A percentile compares a stretch with the other conserved stretches of the same genome.
phyloP scores from a whole-genome alignment of 1,284 basidiomycete species.

The Ceratobasidium sp. region DNA sequence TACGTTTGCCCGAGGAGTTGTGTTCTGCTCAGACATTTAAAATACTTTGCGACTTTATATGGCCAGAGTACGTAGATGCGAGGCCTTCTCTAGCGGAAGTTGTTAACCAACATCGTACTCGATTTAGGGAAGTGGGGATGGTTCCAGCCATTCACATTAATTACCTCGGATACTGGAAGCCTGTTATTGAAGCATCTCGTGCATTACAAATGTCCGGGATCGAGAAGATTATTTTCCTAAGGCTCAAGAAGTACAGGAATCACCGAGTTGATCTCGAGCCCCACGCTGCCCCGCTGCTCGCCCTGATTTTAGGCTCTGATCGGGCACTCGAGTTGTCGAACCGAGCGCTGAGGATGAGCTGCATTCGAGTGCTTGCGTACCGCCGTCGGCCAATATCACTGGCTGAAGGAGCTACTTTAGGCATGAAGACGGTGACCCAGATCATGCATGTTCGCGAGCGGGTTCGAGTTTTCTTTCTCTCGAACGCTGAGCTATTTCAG shows the following conservation, averaged over 20 bases:
- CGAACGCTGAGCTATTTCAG: background rate
- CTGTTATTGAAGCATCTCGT: background rate
- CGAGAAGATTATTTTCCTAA: background rate
- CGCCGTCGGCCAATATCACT: background rate
- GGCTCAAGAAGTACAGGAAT: background rate
- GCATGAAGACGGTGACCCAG: background rate
- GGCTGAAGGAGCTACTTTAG: background rate
- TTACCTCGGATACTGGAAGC: background rate
- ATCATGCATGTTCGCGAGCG: background rate
- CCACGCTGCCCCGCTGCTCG: background rate
- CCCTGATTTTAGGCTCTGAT: background rate
- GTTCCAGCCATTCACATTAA: background rate
- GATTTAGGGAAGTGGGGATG: background rate
- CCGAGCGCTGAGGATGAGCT: background rate
- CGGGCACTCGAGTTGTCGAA: no score
- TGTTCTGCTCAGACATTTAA: background rate
- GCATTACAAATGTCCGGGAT: background rate
- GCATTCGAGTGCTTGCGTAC: background rate
- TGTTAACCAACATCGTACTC: background rate
- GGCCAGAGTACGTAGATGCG: constrained; percentile 10
- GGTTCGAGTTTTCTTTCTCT: background rate
- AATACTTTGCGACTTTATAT: constrained; percentile 4
- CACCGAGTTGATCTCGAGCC: background rate
- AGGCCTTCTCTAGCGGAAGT: background rate
- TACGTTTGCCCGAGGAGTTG: background rate